Conservation (phyloP, 1,284 basidiomycete genomes). For the Mycosarcoma maydis region DNA sequence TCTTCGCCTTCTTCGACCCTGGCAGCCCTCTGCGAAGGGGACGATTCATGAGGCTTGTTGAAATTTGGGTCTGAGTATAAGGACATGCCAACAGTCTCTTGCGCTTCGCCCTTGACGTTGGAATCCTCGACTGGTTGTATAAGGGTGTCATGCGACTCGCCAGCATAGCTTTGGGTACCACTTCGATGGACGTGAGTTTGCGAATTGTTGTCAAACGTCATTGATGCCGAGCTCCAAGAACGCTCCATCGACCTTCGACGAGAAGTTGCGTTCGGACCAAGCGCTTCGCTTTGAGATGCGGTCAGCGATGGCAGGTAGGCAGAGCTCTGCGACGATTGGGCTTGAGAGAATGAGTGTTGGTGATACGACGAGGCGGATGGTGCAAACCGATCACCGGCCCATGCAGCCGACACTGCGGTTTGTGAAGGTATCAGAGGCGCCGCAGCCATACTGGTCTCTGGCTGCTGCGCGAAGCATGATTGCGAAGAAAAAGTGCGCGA, state of each 20-base stretch:
- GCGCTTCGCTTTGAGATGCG: constrained; percentile 26
- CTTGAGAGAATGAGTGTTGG: constrained; percentile 12
- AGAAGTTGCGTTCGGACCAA: constrained; percentile 28
- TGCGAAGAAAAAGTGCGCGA: constrained; percentile 5
- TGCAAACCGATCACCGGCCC: constrained; percentile 14
- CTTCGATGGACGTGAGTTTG: constrained; percentile 5
- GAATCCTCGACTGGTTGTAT: background rate
- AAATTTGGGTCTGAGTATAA: constrained; percentile 22
- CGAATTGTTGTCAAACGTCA: constrained; percentile 13
- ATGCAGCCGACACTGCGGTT: constrained; percentile 5
- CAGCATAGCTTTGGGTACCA: constrained; percentile 1
- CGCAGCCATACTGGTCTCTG: background rate
- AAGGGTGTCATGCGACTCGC: constrained; percentile 7
- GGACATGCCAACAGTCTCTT: background rate
- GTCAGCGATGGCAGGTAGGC: constrained; percentile 30
- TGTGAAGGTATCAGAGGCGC: constrained; percentile 25
- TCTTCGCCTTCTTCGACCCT: constrained; percentile 38
- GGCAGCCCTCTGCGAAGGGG: constrained; percentile 27
- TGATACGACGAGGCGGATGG: constrained; percentile 1
- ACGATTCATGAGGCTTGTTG: constrained; percentile 44
- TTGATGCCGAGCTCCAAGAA: constrained; percentile 13
- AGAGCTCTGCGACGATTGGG: constrained; percentile 26
- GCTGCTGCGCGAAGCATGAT: background rate
- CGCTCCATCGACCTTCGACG: constrained; percentile 27
- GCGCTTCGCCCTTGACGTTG: background rate